Conservation (phyloP, 208 protist species). For the Acanthamoeba castellanii region DNA sequence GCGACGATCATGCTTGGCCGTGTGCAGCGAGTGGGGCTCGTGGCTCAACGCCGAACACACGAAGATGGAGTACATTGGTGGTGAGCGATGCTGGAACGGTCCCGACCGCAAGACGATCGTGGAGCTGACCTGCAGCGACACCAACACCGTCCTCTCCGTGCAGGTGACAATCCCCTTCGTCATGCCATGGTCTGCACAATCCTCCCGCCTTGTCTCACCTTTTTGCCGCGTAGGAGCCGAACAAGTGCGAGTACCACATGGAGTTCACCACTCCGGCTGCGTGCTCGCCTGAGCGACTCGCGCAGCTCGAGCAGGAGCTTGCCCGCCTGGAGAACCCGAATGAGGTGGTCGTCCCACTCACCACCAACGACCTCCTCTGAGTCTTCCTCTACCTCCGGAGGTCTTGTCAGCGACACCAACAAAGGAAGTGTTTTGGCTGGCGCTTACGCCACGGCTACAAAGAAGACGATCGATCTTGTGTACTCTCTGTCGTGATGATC, state of each 20-base stretch:
- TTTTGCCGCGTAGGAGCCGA: conserved; percentile 78
- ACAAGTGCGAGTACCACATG: conserved; percentile 88
- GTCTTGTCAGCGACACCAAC: background rate
- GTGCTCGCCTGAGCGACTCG: conserved; percentile 78
- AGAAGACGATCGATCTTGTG: no score
- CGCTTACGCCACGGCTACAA: no score
- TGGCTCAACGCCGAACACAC: conserved; percentile 52
- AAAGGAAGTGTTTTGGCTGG: no score
- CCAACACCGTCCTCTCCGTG: conserved; percentile 78
- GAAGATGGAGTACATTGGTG: conserved; percentile 80
- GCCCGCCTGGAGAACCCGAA: conserved; percentile 16
- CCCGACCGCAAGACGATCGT: conserved; percentile 85
- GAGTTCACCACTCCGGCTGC: conserved; percentile 84
- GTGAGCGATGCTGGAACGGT: conserved; percentile 88
- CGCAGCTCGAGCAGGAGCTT: conserved; percentile 70
- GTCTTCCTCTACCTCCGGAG: background rate
- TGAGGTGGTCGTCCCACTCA: background rate
- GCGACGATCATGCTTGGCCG: background rate
- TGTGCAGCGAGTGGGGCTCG: conserved; percentile 24
- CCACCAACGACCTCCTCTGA: conserved; percentile 55
- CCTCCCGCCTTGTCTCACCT: background rate
- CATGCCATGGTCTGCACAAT: background rate
- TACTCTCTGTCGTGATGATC: no score
- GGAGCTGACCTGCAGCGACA: conserved; percentile 79
- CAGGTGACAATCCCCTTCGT: background rate